Evolutionary conservation across 805 yeast genomes (phyloP), one percentile per base, ranked within the genome.

Genomic region (Monosporozyma yasuniensis): DNA sequence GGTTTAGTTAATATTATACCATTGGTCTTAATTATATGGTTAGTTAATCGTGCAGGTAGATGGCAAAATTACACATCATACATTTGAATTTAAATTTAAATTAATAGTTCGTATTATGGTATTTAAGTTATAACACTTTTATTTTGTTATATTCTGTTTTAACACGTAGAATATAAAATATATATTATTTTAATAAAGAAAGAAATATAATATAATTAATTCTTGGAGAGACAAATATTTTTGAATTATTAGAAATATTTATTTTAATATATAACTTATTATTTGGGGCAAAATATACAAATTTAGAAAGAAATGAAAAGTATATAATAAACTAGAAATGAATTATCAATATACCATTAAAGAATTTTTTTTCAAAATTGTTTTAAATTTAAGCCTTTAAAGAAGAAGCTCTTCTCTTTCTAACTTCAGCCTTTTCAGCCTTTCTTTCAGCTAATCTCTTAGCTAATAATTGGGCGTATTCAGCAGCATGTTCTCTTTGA

Each of bases 401-500:
- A 67, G 98, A 93, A 70, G 97, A 90, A 75, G 99, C 98, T 83
- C 99, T 89, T 86, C 97, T 89, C 96, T 91, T 91, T 81, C 86
- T 89, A 78, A 86, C 82, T 81, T 89, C 97, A 78, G 96, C 96
- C 81, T 81, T 87, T 79, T 88, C 96, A 73, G 95, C 91, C 83
- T 91, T 91, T 80, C 90, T 88, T 79, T 91, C 97, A 77, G 88
- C 86, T 75, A 91, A 85, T 78, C 98, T 91, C 81, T 88, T 79
- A 73, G 99, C 98, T 75, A 93, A 82, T 73, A 93, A 81, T 79
- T 90, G 96, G 72, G 97, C 95, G 84, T 93, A 93, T 79, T 93
- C 99, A 72, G 98, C 96, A 77, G 99, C 99, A 79, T 96, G 96
- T 76, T 93, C 98, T 88, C 96, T 89, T 79, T 89, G 96, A 71